Conservation (phyloP, 2,329 filamentous ascomycete species). For the Aspergillus flavus region DNA sequence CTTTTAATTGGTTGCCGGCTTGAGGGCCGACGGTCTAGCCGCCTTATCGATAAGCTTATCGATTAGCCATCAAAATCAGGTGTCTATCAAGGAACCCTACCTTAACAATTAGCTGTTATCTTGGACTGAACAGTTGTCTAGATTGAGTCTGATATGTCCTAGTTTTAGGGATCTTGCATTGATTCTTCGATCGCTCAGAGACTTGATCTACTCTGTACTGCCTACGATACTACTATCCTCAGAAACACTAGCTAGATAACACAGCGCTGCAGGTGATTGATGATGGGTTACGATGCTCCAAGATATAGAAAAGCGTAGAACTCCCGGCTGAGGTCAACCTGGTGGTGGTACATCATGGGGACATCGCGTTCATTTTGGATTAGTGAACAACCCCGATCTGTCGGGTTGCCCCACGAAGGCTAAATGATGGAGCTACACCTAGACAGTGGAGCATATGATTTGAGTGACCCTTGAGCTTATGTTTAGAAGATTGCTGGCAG, state of each 20-base stretch:
- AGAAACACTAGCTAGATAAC: no score
- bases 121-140: no score
- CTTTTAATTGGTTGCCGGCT: neutral
- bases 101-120: neutral
- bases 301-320: neutral
- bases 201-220: no score
- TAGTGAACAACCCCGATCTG: neutral
- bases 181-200: no score
- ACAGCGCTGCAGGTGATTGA: no score
- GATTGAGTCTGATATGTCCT: no score
- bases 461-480: no score
- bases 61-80: neutral
- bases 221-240: no score
- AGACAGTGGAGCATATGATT: no score
- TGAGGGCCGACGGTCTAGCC: neutral
- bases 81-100: neutral
- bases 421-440: conserved; percentile 21
- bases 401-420: neutral
- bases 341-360: neutral
- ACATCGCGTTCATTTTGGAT: neutral
- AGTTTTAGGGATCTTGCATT: no score
- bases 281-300: no score
- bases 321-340: neutral
- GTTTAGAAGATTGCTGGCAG: no score
- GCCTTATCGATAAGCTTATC: conserved; percentile 2